Conservation (phyloP, 192 early-diverging fungal species). For the Gryganskiella cystojenkinii region DNA sequence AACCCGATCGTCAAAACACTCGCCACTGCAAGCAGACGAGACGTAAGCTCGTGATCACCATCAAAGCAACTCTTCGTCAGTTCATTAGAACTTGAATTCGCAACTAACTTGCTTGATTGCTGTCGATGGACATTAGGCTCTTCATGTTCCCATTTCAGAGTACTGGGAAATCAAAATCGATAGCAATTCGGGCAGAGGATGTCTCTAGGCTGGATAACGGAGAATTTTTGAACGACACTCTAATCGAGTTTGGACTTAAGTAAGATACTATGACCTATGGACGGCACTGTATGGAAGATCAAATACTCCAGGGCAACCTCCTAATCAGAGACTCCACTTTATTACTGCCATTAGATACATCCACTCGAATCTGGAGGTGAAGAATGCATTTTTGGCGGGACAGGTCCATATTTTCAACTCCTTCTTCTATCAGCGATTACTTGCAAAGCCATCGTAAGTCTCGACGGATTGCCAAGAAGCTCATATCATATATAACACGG, state of each 20-base stretch:
- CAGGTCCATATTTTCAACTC: constrained; percentile 85
- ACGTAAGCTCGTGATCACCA: too few species aligned
- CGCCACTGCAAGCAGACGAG: too few species aligned
- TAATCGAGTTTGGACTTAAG: constrained; percentile 90
- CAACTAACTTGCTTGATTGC: too few species aligned
- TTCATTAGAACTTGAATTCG: too few species aligned
- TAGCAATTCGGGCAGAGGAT: constrained; percentile 75
- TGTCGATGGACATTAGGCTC: too few species aligned
- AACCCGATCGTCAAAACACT: too few species aligned
- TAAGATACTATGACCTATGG: too few species aligned
- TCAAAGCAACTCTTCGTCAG: too few species aligned
- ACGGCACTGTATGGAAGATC: too few species aligned
- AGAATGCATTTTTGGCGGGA: constrained; percentile 55
- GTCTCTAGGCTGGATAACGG: constrained; percentile 68
- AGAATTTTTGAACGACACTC: constrained; percentile 90
- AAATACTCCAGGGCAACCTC: too few species aligned
- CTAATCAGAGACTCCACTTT: too few species aligned
- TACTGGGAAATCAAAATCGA: constrained; percentile 46
- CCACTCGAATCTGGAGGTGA: constrained; percentile 32
- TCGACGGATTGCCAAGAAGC: neutral
- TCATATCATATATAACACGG: neutral
- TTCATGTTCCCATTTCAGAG: constrained; percentile 35
- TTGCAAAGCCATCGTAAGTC: constrained; percentile 48
- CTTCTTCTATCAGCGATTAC: constrained; percentile 85
- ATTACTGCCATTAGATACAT: constrained; percentile 39